Conservation (phyloP, 768 basidiomycete genomes). For the Trametes elegans region DNA sequence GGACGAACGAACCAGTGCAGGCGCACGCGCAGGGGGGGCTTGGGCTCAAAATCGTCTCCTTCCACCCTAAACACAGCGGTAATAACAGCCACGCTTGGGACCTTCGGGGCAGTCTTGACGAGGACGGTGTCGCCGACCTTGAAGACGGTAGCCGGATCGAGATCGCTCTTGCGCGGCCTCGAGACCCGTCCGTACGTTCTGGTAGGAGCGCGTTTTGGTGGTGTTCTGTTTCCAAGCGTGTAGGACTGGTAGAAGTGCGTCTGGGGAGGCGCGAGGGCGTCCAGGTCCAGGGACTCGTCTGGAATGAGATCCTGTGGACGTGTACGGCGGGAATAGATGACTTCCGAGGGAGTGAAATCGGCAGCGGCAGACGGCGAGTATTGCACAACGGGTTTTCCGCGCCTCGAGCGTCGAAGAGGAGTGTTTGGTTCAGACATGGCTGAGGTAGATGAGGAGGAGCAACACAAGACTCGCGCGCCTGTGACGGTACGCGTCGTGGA, state of each 20-base stretch:
- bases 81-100: slow-evolving; percentile 68
- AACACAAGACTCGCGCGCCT: background rate
- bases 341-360: slow-evolving; percentile 22
- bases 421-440: background rate
- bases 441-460: background rate
- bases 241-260: slow-evolving; percentile 21
- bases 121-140: slow-evolving; percentile 66
- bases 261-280: slow-evolving; percentile 14
- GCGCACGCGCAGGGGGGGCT: slow-evolving; percentile 49
- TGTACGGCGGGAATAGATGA: slow-evolving; percentile 14
- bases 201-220: background rate
- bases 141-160: slow-evolving; percentile 30
- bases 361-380: background rate
- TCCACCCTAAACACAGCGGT: slow-evolving; percentile 64
- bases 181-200: slow-evolving; percentile 3
- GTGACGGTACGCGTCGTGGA: background rate
- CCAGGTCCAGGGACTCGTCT: slow-evolving; percentile 21
- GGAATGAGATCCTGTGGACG: slow-evolving; percentile 18
- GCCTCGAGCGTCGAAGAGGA: slow-evolving; percentile 7
- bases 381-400: background rate
- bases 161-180: background rate
- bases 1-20: slow-evolving; percentile 80
- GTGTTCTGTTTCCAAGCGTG: background rate
- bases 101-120: slow-evolving; percentile 44
- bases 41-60: slow-evolving; percentile 30